These are phyloP conservation scores for Allomyces macrogynus DNA, from an alignment of 192 early-diverging fungal genomes.

Conservation along the genomic window DNA sequence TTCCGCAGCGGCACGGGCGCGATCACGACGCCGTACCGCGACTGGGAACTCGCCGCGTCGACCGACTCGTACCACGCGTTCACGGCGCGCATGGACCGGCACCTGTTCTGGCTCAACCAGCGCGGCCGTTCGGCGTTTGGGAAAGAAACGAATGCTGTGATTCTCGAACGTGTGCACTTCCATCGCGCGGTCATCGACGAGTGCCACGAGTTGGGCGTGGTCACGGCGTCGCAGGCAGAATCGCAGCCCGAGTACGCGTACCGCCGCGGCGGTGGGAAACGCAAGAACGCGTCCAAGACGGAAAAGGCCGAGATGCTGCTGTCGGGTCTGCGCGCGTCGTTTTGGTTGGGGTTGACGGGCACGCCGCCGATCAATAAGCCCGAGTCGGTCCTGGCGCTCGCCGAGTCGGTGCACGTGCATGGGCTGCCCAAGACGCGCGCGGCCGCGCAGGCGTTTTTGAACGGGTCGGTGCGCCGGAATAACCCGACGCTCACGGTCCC, in stretches of 20 bases:
- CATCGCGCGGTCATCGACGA: not conserved
- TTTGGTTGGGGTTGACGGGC: not conserved
- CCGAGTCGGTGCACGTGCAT: not conserved
- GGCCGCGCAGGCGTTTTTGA: not conserved
- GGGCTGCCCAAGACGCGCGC: not conserved
- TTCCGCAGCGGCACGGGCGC: too few species aligned
- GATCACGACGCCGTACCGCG: too few species aligned
- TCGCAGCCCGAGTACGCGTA: not conserved
- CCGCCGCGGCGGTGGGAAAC: not conserved
- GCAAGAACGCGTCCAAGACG: not conserved
- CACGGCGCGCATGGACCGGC: not conserved
- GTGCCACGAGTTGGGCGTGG: not conserved
- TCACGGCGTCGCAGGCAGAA: not conserved
- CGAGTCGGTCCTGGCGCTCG: not conserved
- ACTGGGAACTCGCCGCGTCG: not conserved
- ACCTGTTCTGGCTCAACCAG: not conserved
- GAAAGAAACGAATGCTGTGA: too few species aligned
- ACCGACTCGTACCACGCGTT: not conserved
- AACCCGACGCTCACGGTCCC: not conserved
- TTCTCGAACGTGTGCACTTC: not conserved
- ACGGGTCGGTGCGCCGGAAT: not conserved
- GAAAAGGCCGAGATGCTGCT: not conserved
- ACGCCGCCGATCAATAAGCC: not conserved
- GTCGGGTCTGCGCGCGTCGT: not conserved
- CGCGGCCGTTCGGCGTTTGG: not conserved